These are phyloP conservation scores for Dactylellina cionopaga DNA, from an alignment of 2,329 filamentous ascomycete genomes.

Conservation along the genomic window DNA sequence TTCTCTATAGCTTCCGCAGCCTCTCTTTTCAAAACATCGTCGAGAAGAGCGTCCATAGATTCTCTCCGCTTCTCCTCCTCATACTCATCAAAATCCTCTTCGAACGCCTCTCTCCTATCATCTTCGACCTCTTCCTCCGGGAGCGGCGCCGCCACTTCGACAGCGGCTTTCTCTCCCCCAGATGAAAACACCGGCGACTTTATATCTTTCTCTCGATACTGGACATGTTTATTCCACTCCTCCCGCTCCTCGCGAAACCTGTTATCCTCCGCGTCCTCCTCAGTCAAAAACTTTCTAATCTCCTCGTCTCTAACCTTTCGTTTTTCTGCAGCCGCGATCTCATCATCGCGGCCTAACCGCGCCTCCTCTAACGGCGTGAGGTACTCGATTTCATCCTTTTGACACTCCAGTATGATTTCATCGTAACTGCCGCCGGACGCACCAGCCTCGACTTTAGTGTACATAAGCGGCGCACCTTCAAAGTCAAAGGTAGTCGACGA, in stretches of 20 bases:
- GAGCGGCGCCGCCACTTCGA: too few relatives aligned
- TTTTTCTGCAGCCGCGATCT: slow-evolving; percentile 10
- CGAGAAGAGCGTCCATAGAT: neutral
- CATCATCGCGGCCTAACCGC: slow-evolving; percentile 14
- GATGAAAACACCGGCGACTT: neutral
- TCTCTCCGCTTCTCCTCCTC: neutral
- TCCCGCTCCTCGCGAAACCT: neutral
- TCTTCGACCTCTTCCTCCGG: neutral
- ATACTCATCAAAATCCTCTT: too few relatives aligned
- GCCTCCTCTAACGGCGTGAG: slow-evolving; percentile 36
- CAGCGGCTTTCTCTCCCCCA: too few relatives aligned
- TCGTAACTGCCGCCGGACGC: slow-evolving; percentile 46
- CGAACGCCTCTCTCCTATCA: too few relatives aligned
- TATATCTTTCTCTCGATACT: neutral
- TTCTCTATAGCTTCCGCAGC: neutral
- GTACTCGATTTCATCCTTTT: slow-evolving; percentile 38
- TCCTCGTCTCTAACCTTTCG: neutral
- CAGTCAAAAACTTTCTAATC: neutral
- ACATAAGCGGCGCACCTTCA: slow-evolving; percentile 41
- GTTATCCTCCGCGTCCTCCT: slow-evolving; percentile 7
- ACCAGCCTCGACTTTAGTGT: slow-evolving; percentile 44
- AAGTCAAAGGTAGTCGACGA: slow-evolving; percentile 48
- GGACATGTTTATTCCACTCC: neutral
- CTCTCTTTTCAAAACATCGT: neutral
- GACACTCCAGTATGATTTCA: slow-evolving; percentile 39